Conservation (phyloP, 2,329 filamentous ascomycete genomes). For the Passalora sequoiae region DNA sequence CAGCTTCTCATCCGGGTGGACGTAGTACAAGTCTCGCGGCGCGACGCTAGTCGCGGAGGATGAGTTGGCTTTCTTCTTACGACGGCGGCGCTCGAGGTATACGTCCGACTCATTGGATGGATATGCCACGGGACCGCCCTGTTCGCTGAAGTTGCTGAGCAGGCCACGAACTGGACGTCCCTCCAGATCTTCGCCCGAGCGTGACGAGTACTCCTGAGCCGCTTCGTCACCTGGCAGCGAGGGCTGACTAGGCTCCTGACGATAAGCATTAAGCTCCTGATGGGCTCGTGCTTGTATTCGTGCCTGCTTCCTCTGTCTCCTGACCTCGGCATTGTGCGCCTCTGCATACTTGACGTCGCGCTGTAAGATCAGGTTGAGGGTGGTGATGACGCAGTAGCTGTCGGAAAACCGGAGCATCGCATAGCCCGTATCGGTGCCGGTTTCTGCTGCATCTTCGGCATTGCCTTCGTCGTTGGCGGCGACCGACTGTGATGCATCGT, state of each 20-base stretch:
- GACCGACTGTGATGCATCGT: constrained; percentile 1
- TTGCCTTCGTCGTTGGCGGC: constrained; percentile 11
- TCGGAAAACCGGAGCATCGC: constrained; percentile 68
- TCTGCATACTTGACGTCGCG: constrained; percentile 48
- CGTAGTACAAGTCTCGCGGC: constrained; percentile 22
- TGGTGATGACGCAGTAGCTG: constrained; percentile 74
- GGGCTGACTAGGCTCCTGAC: constrained; percentile 27
- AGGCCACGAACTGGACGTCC: constrained; percentile 27
- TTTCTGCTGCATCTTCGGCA: constrained; percentile 10
- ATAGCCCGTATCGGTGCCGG: constrained; percentile 47
- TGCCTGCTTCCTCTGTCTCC: constrained; percentile 19
- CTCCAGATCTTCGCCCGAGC: constrained; percentile 24
- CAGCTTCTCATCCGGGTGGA: constrained; percentile 15
- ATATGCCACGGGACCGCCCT: constrained; percentile 29
- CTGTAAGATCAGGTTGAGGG: constrained; percentile 65
- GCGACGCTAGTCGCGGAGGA: constrained; percentile 48
- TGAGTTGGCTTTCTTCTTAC: constrained; percentile 30
- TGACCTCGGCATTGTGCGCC: constrained; percentile 15
- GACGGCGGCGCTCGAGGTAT: constrained; percentile 11
- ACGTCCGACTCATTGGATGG: constrained; percentile 50
- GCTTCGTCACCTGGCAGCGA: constrained; percentile 26
- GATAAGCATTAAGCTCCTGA: constrained; percentile 23
- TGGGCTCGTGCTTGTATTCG: constrained; percentile 13
- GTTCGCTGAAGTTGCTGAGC: constrained; percentile 31
- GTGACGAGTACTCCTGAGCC: constrained; percentile 9